A percentile compares a stretch with the other conserved stretches of the same genome.
phyloP scores from a whole-genome alignment of 257 asterid genomes.

The Rhazya stricta region DNA sequence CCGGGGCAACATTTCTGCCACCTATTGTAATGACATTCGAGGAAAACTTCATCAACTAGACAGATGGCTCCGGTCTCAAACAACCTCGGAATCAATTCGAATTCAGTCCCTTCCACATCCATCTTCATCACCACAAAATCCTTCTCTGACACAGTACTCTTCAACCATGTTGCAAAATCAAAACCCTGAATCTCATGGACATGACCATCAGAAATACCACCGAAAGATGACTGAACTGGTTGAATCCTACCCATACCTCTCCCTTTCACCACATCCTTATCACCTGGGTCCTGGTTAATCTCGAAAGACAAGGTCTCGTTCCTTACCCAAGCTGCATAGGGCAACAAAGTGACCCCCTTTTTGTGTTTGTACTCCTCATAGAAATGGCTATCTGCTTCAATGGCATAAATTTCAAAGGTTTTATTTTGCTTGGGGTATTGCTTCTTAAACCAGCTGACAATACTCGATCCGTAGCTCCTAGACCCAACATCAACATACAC shows the following conservation, averaged over 20 bases:
- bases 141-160: conserved; percentile 51
- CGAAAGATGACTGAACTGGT: conserved; percentile 57
- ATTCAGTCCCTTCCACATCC: conserved; percentile 99
- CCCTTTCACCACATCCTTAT: conserved; percentile 58
- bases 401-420: conserved; percentile 80
- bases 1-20: conserved; percentile 99
- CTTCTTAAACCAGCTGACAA: conserved; percentile 96
- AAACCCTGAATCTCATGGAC: conserved; percentile 83
- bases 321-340: conserved; percentile 95
- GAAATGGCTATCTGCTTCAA: conserved; percentile 84
- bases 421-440: conserved; percentile 92
- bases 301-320: conserved; percentile 76
- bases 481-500: conserved; percentile 89
- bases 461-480: conserved; percentile 93
- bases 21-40: conserved; percentile 91
- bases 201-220: conserved; percentile 36
- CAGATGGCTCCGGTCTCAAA: conserved; percentile 82
- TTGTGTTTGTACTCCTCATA: conserved; percentile 58
- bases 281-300: conserved; percentile 72
- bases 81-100: conserved; percentile 80
- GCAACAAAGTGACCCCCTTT: conserved; percentile 79
- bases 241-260: conserved; percentile 96
- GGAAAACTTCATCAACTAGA: conserved; percentile 85
- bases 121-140: conserved; percentile 96
- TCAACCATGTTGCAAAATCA: conserved; percentile 93